Evolutionary conservation across 1,284 basidiomycete species (phyloP).

Genomic region (Apiotrichum gamsii): DNA sequence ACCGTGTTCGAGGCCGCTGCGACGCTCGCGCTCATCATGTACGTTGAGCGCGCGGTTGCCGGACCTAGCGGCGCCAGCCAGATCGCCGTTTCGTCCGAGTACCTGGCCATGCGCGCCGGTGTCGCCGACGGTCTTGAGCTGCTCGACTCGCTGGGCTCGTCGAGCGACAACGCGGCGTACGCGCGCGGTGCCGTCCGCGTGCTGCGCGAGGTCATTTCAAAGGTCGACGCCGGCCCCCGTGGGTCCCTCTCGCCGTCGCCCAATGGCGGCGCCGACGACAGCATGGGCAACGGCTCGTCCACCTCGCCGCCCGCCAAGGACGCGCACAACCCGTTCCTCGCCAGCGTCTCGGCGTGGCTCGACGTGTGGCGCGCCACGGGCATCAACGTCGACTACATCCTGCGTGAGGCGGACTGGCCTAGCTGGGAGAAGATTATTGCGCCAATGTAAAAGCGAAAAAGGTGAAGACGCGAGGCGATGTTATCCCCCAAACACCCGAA

Average conservation of each 20-base stretch:
- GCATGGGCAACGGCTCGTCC: background rate
- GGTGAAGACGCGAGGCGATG: too few species aligned
- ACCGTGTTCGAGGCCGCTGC: constrained; percentile 38
- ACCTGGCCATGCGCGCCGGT: constrained; percentile 29
- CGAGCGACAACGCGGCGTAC: constrained; percentile 16
- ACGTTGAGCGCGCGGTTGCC: constrained; percentile 31
- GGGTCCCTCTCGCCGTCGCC: background rate
- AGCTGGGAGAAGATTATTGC: constrained; percentile 34
- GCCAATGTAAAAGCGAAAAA: constrained; percentile 31
- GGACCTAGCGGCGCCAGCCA: constrained; percentile 4
- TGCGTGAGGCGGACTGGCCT: constrained; percentile 37
- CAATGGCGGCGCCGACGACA: constrained; percentile 8
- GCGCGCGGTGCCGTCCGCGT: constrained; percentile 30
- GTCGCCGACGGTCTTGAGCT: constrained; percentile 37
- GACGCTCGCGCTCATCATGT: constrained; percentile 33
- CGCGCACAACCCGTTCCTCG: constrained; percentile 6
- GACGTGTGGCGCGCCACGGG: constrained; percentile 23
- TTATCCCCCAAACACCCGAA: too few species aligned
- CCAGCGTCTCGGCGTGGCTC: constrained; percentile 24
- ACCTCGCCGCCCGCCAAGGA: background rate
- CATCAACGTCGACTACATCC: constrained; percentile 31
- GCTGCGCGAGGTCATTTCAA: constrained; percentile 22
- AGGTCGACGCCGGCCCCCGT: constrained; percentile 18
- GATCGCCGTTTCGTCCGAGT: constrained; percentile 18
- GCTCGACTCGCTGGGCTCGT: constrained; percentile 29